Conservation (phyloP, 1,284 basidiomycete species). For the Gomphus bonarii region DNA sequence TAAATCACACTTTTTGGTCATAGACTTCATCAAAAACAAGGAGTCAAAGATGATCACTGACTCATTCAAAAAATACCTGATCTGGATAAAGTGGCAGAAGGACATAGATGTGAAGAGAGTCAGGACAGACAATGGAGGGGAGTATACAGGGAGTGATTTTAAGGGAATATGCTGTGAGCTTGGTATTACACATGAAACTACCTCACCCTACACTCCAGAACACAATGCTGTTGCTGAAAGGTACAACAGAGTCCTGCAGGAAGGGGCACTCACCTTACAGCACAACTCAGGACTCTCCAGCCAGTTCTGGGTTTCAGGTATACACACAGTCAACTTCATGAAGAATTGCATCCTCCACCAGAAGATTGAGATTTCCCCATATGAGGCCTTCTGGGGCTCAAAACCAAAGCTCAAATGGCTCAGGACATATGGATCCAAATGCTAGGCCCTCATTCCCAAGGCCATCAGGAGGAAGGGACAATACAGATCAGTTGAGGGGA, state of each 20-base stretch:
- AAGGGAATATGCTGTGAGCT: conserved; percentile 17
- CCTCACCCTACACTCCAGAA: conserved; percentile 19
- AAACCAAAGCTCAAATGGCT: not conserved
- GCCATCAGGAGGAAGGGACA: no score
- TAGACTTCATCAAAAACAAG: not conserved
- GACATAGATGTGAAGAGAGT: conserved; percentile 12
- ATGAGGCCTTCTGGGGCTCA: not conserved
- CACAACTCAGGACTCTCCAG: conserved; percentile 16
- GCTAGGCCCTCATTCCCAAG: not conserved
- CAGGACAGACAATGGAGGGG: conserved; percentile 22
- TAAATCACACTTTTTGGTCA: not conserved
- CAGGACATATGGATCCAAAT: not conserved
- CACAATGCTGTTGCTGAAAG: conserved; percentile 28
- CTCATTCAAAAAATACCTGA: not conserved
- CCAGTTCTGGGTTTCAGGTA: conserved; percentile 21
- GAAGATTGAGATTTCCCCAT: not conserved
- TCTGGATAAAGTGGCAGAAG: not conserved
- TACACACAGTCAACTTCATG: not conserved
- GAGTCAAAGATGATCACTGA: not conserved
- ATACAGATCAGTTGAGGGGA: no score
- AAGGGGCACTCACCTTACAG: conserved; percentile 18
- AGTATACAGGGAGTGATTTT: conserved; percentile 20
- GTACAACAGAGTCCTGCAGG: conserved; percentile 22
- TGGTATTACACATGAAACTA: conserved; percentile 18
- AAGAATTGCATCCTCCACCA: not conserved